Percentiles rank a stretch among this genome's conserved stretches.
Conservation (phyloP, 441 rosid species). For the Mallotus japonicus region DNA sequence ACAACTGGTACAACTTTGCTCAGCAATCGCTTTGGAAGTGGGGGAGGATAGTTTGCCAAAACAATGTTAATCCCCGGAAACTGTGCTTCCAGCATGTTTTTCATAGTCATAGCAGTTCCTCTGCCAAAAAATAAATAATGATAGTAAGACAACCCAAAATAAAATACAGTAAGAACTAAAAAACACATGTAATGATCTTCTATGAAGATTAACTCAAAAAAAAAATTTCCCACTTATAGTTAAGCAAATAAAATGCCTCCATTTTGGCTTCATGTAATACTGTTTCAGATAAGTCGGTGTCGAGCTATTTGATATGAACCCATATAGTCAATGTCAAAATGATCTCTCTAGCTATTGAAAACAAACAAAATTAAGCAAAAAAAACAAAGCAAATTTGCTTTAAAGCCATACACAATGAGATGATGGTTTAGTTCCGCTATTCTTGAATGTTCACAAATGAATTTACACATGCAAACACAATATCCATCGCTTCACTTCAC, state of each 20-base stretch:
- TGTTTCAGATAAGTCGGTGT: too few species aligned
- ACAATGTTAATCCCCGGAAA: conserved; percentile 73
- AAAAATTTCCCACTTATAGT: background rate
- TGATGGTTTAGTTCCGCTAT: too few species aligned
- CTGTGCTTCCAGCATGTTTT: conserved; percentile 81
- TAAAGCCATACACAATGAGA: too few species aligned
- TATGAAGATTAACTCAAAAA: background rate
- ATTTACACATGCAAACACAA: too few species aligned
- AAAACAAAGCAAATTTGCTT: background rate
- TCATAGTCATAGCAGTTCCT: conserved; percentile 81
- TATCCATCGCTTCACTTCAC: too few species aligned
- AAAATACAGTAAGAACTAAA: background rate
- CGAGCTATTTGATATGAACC: too few species aligned
- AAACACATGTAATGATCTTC: background rate
- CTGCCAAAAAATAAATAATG: conserved; percentile 30
- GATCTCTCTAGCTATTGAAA: background rate
- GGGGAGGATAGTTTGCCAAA: conserved; percentile 80
- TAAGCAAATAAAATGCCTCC: background rate
- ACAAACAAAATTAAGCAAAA: background rate
- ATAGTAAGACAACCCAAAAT: background rate
- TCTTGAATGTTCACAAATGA: too few species aligned
- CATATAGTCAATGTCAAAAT: too few species aligned
- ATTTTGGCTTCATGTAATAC: too few species aligned
- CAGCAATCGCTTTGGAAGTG: conserved; percentile 72
- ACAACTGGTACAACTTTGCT: conserved; percentile 73